Conservation (phyloP, 2,329 filamentous ascomycete genomes). For the Sordariomycetes sp. region DNA sequence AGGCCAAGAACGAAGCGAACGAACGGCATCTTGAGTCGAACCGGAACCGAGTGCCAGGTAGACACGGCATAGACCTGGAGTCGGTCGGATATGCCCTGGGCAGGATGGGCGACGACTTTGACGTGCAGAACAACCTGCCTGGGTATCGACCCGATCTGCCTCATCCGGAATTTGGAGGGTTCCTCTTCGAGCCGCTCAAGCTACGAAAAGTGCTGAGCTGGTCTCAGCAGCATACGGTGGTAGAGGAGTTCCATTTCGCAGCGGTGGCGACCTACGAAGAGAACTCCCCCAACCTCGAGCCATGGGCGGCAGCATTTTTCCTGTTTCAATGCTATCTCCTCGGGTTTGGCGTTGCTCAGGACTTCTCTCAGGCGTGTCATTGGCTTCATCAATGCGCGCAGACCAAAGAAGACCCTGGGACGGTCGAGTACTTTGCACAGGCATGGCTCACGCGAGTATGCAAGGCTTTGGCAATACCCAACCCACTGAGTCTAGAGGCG, state of each 20-base stretch:
- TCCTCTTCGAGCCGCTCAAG: background rate
- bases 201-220: background rate
- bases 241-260: background rate
- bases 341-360: background rate
- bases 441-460: background rate
- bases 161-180: background rate
- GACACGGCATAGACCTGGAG: background rate
- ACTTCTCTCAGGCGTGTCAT: background rate
- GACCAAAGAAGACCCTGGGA: background rate
- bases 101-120: background rate
- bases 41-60: background rate
- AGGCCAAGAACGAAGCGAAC: background rate
- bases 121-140: background rate
- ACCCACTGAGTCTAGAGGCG: background rate
- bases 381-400: background rate
- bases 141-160: background rate
- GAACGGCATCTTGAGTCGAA: background rate
- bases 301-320: background rate
- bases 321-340: background rate
- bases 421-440: background rate
- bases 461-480: background rate
- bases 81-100: background rate
- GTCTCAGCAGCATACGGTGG: background rate
- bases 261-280: background rate
- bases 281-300: background rate